These are phyloP conservation scores for Dendrobium officinale DNA, from an alignment of 106 monocot genomes.

Conservation along the genomic window DNA sequence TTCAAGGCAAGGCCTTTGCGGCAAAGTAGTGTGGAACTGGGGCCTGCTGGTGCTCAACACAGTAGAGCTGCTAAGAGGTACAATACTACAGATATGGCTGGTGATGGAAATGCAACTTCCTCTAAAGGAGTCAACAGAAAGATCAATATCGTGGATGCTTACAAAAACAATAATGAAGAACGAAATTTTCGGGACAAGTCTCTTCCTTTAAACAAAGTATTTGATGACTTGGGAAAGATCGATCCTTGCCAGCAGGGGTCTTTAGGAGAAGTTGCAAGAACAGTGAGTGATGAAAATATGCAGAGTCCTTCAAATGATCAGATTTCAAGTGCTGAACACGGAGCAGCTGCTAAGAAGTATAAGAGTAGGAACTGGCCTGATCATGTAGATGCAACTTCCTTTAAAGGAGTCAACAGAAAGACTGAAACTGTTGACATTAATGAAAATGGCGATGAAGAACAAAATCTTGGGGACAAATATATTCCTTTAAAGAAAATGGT, in stretches of 20 bases:
- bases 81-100: neutral
- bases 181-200: neutral
- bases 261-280: neutral
- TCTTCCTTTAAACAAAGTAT: neutral
- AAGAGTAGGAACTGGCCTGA: neutral
- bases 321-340: neutral
- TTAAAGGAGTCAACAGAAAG: neutral
- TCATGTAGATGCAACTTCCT: neutral
- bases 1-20: neutral
- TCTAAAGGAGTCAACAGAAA: neutral
- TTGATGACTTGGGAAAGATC: slow-evolving; percentile 1
- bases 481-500: neutral
- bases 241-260: slow-evolving; percentile 4
- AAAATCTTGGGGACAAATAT: neutral
- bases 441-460: neutral
- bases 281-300: neutral
- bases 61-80: neutral
- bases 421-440: neutral
- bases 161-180: neutral
- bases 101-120: neutral
- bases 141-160: neutral
- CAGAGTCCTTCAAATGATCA: slow-evolving; percentile 3
- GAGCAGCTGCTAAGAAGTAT: neutral
- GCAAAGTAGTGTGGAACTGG: neutral
- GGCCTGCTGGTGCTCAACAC: neutral